These are phyloP conservation scores for Anisogramma anomala DNA, from an alignment of 2,329 filamentous ascomycete genomes.

Conservation along the genomic window DNA sequence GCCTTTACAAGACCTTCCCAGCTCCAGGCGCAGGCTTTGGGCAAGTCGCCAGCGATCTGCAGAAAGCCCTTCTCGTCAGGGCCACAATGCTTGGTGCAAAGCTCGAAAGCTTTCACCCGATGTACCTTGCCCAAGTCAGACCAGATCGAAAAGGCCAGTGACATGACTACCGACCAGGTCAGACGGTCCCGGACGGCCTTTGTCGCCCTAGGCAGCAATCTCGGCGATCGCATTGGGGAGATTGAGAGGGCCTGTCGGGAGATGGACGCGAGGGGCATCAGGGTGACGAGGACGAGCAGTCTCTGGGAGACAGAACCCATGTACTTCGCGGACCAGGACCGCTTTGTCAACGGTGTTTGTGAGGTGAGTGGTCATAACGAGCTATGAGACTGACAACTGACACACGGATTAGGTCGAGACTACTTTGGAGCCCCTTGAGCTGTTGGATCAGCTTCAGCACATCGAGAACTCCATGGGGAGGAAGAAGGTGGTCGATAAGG, in stretches of 20 bases:
- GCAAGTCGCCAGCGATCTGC: too few species aligned
- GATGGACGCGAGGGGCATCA: slow-evolving; percentile 64
- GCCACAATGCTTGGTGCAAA: slow-evolving; percentile 4
- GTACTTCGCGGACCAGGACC: slow-evolving; percentile 84
- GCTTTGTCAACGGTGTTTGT: slow-evolving; percentile 85
- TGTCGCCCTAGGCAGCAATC: slow-evolving; percentile 84
- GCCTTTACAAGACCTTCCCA: too few species aligned
- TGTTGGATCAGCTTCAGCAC: slow-evolving; percentile 70
- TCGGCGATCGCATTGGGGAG: slow-evolving; percentile 73
- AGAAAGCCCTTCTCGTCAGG: slow-evolving; percentile 12
- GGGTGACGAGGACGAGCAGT: slow-evolving; percentile 67
- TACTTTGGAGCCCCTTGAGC: slow-evolving; percentile 56
- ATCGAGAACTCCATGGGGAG: slow-evolving; percentile 75
- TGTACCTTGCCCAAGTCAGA: slow-evolving; percentile 13
- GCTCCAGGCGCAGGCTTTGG: too few species aligned
- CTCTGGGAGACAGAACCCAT: slow-evolving; percentile 94
- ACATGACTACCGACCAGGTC: slow-evolving; percentile 14
- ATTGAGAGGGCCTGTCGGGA: slow-evolving; percentile 74
- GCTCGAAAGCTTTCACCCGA: slow-evolving; percentile 9
- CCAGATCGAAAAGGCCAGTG: slow-evolving; percentile 19
- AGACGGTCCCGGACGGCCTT: slow-evolving; percentile 45
- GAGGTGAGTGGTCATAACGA: slow-evolving; percentile 49
- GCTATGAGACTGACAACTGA: slow-evolving; percentile 1
- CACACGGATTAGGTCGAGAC: slow-evolving; percentile 62
- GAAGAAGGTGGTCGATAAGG: slow-evolving; percentile 80